phyloP scores from a whole-genome alignment of 495 filamentous ascomycete species.

The Hypoxylon perforatum region DNA sequence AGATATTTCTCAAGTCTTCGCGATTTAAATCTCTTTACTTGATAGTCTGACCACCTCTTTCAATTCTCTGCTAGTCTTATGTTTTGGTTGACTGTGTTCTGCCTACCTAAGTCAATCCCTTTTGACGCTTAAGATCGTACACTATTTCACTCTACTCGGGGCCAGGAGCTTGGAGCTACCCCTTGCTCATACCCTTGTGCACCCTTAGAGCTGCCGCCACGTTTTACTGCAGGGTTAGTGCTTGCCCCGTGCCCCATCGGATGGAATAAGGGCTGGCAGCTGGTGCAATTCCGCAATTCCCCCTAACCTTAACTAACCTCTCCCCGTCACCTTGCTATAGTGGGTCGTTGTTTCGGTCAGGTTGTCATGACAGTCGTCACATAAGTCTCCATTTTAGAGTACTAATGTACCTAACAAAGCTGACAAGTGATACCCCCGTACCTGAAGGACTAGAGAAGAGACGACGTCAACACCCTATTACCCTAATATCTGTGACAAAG shows the following conservation, averaged over 20 bases:
- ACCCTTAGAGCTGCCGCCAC: slow-evolving; percentile 39
- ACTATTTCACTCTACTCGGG: background rate
- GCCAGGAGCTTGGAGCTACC: background rate
- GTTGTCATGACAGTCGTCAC: too few relatives aligned
- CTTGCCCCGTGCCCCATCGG: background rate
- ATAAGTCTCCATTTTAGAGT: too few relatives aligned
- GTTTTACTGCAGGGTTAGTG: slow-evolving; percentile 34
- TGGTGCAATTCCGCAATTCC: background rate
- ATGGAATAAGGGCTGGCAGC: background rate
- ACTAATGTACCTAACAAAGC: too few relatives aligned
- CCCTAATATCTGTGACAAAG: slow-evolving; percentile 25
- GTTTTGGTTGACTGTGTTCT: too few relatives aligned
- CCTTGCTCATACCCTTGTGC: slow-evolving; percentile 11
- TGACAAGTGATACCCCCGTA: too few relatives aligned
- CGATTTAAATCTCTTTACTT: background rate
- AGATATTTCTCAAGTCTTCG: slow-evolving; percentile 2
- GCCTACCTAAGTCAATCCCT: too few relatives aligned
- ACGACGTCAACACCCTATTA: slow-evolving; percentile 28
- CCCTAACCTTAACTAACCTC: too few relatives aligned
- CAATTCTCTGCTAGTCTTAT: background rate
- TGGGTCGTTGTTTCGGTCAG: too few relatives aligned
- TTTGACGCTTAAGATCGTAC: slow-evolving; percentile 3
- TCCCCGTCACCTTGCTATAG: too few relatives aligned
- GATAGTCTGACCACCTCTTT: slow-evolving; percentile 6
- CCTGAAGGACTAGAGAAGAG: slow-evolving; percentile 4